These are phyloP conservation scores for Russula virescens DNA, from an alignment of 768 basidiomycete genomes.

Conservation along the genomic window DNA sequence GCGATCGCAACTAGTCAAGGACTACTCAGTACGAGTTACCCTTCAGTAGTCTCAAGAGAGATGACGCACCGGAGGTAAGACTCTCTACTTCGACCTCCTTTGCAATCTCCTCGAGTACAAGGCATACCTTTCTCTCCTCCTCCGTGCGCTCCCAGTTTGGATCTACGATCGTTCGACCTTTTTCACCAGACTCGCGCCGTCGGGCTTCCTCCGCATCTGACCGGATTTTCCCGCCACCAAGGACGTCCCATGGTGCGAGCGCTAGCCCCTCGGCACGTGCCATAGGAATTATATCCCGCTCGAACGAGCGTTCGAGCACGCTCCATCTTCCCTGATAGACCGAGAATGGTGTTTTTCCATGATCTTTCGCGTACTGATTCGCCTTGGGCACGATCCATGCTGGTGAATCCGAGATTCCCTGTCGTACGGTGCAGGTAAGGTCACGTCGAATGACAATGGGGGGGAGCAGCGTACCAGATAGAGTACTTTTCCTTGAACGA, in stretches of 20 bases:
- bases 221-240: constrained; percentile 38
- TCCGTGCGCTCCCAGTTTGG: constrained; percentile 18
- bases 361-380: constrained; percentile 36
- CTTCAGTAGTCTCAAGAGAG: background rate
- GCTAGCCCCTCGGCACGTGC: constrained; percentile 31
- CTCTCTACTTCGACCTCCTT: constrained; percentile 42
- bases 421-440: background rate
- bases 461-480: constrained; percentile 31
- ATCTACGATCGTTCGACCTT: constrained; percentile 30
- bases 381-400: constrained; percentile 37
- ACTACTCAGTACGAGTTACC: background rate
- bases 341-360: constrained; percentile 38
- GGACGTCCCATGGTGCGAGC: constrained; percentile 40
- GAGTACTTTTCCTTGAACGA: constrained; percentile 38
- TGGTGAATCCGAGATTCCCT: constrained; percentile 29
- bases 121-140: constrained; percentile 18
- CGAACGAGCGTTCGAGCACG: constrained; percentile 33
- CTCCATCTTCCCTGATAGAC: constrained; percentile 39
- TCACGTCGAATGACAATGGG: too few species aligned
- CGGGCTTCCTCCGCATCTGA: constrained; percentile 36
- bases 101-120: constrained; percentile 41
- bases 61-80: constrained; percentile 41
- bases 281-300: constrained; percentile 41
- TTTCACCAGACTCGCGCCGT: constrained; percentile 30
- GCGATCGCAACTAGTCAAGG: constrained; percentile 42